Conservation (phyloP, 495 filamentous ascomycete species). For the Achaetomiella virescens region DNA sequence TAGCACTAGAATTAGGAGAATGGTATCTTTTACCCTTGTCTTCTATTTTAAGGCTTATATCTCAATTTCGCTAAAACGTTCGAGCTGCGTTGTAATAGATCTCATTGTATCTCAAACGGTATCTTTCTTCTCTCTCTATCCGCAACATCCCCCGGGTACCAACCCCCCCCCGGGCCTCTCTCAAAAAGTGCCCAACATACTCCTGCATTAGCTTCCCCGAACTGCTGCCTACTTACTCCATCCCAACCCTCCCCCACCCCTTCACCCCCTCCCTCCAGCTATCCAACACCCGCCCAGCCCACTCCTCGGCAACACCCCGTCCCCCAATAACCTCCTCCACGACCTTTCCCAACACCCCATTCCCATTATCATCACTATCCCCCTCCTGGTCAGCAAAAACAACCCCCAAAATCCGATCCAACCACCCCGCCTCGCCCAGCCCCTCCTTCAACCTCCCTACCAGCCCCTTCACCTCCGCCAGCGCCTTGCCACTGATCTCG, state of each 20-base stretch:
- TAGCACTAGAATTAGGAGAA: too few relatives aligned
- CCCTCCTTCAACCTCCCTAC: constrained; percentile 28
- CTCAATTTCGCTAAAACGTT: too few relatives aligned
- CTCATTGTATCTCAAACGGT: too few relatives aligned
- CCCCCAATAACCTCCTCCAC: constrained; percentile 25
- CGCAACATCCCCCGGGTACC: too few relatives aligned
- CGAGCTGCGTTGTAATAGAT: too few relatives aligned
- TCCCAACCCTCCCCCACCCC: constrained; percentile 34
- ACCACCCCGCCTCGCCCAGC: constrained; percentile 35
- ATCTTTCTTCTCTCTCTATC: too few relatives aligned
- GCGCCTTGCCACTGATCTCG: constrained; percentile 20
- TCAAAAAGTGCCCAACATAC: too few relatives aligned
- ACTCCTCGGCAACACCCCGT: constrained; percentile 31
- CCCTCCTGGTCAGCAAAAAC: constrained; percentile 9
- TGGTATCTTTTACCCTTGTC: too few relatives aligned
- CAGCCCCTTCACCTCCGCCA: constrained; percentile 28
- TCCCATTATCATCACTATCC: constrained; percentile 10
- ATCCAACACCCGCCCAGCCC: constrained; percentile 36
- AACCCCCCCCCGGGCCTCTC: too few relatives aligned
- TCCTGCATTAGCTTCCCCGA: background rate
- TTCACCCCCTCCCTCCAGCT: constrained; percentile 39
- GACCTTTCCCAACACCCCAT: constrained; percentile 17
- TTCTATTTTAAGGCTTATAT: too few relatives aligned
- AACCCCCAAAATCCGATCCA: constrained; percentile 30
- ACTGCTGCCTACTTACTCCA: constrained; percentile 18